Evolutionary conservation across 2,329 filamentous ascomycete genomes (phyloP), one percentile per base, ranked within the genome.

Genomic region (Curvularia sp.): DNA sequence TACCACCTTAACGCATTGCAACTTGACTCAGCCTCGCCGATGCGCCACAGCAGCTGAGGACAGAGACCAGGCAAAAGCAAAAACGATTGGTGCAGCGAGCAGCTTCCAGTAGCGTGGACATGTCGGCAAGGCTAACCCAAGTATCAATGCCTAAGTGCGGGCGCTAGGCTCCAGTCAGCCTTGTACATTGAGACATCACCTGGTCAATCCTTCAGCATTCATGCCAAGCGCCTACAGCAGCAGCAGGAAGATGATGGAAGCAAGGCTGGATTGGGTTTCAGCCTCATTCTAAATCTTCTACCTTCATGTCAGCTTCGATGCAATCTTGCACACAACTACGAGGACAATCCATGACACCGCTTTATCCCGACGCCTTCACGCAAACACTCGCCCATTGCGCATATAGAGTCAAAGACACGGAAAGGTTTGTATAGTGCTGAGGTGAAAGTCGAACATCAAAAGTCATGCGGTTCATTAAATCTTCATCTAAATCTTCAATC

Each of bases 401-500:
- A 36, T 36, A n/a, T n/a, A n/a, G n/a, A n/a, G n/a, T 36, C 32
- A n/a, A 36, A 36, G n/a, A 36, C 13, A n/a, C n/a, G n/a, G n/a
- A n/a, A n/a, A n/a, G n/a, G n/a, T n/a, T n/a, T n/a, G 32, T n/a
- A 36, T 36, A 13, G 0, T 23, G 15, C 25, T 43, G 23, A 13
- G 15, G 5, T 2, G n/a, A 27, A 25, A 23, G 25, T 27, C 7
- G 9, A 9, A 13, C 41, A 27, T 12, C 23, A 28, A 39, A 6
- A 49, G 39, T 27, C 19, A 25, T 3, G 13, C 27, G 32, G 3
- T 43, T 12, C 13, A 13, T 43, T 10, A 43, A n/a, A 12, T 43
- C 41, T 8, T 43, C 1, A 21, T 36, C 30, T 57, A 66, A n/a
- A 67, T 65, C 57, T 64, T 69, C 61, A 75, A 57, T 8, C 49